A percentile compares a stretch with the other conserved stretches of the same genome.
Evolutionary conservation across 2,329 filamentous ascomycete species (phyloP).

Genomic region (Aspergillus melleus): DNA sequence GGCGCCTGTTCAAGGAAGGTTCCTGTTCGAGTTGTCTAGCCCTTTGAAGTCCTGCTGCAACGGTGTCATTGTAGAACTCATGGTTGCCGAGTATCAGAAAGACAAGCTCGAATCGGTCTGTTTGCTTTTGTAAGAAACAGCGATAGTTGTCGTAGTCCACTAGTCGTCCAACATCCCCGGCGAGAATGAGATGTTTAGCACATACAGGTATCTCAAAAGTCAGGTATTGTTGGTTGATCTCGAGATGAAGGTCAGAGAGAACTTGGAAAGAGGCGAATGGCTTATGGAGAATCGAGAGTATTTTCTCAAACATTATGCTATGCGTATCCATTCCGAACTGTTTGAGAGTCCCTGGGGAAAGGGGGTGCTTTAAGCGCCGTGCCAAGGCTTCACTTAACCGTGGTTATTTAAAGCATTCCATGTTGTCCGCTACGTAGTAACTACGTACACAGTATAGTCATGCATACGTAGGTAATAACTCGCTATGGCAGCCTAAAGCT

Average conservation of each 20-base stretch:
- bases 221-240: constrained; percentile 27
- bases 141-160: constrained; percentile 27
- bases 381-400: too few relatives aligned
- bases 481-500: too few relatives aligned
- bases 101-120: constrained; percentile 18
- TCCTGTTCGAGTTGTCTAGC: constrained; percentile 32
- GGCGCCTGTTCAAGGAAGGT: constrained; percentile 22
- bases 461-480: too few relatives aligned
- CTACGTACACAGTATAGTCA: too few relatives aligned
- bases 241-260: constrained; percentile 34
- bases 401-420: too few relatives aligned
- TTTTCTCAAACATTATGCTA: constrained; percentile 11
- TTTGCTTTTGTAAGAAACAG: constrained; percentile 24
- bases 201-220: constrained; percentile 23
- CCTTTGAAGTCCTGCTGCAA: constrained; percentile 20
- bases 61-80: constrained; percentile 28
- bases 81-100: constrained; percentile 31
- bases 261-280: constrained; percentile 23
- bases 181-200: constrained; percentile 24
- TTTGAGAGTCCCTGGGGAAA: too few relatives aligned
- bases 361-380: too few relatives aligned
- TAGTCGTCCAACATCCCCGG: constrained; percentile 26
- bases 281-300: constrained; percentile 3
- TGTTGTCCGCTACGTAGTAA: too few relatives aligned
- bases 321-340: too few relatives aligned